These are phyloP conservation scores for Ophiocordyceps camponoti-rufipedis DNA, from an alignment of 2,329 filamentous ascomycete species.

Conservation along the genomic window DNA sequence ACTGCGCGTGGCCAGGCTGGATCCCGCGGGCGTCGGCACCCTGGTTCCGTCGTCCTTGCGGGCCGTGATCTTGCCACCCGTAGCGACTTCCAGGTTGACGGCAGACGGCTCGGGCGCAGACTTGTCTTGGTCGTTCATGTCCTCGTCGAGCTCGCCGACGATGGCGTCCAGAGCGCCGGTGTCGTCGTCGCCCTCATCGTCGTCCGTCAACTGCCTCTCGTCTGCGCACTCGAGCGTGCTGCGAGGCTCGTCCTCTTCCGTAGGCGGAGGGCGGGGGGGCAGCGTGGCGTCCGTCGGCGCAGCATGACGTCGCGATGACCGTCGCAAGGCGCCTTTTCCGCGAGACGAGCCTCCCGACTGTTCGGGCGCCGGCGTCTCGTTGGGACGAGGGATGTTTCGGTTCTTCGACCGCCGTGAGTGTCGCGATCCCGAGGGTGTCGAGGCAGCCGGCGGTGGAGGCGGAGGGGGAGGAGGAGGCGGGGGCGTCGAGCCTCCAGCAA, in stretches of 20 bases:
- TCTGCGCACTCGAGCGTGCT: constrained; percentile 81
- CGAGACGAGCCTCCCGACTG: constrained; percentile 28
- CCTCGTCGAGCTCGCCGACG: constrained; percentile 78
- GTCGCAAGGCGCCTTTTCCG: constrained; percentile 40
- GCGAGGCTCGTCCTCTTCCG: constrained; percentile 42
- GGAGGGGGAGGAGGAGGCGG: constrained; percentile 18
- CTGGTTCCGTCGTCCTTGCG: constrained; percentile 82
- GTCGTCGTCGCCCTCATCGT: constrained; percentile 50
- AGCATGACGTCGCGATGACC: constrained; percentile 43
- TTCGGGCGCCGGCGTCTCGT: constrained; percentile 23
- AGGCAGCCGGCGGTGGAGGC: constrained; percentile 9
- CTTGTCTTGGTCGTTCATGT: constrained; percentile 55
- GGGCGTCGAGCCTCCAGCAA: constrained; percentile 16
- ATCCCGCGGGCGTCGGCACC: constrained; percentile 63
- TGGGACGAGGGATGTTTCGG: constrained; percentile 22
- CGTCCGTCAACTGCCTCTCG: constrained; percentile 64
- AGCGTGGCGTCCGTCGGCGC: constrained; percentile 32
- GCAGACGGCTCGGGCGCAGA: constrained; percentile 58
- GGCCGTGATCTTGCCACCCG: constrained; percentile 74
- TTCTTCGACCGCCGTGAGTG: constrained; percentile 25
- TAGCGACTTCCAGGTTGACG: constrained; percentile 78
- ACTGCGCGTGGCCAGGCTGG: constrained; percentile 18
- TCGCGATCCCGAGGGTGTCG: constrained; percentile 25
- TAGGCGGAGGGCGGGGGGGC: constrained; percentile 30
- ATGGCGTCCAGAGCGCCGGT: constrained; percentile 60